Conservation (phyloP, 1,284 basidiomycete genomes). For the Rhodotorula sp. region DNA sequence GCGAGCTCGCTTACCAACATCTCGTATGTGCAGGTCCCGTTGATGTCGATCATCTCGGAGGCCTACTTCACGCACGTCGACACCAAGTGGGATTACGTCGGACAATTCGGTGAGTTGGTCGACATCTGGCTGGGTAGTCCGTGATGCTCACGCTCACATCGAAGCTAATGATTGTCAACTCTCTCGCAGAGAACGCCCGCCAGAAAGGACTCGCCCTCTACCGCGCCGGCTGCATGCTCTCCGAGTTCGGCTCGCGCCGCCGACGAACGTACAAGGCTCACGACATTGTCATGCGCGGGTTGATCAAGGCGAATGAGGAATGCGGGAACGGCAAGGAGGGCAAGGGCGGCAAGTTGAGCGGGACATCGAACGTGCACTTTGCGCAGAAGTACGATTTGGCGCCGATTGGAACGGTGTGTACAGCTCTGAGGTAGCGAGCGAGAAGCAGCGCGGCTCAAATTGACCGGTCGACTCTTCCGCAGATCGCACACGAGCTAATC, state of each 20-base stretch:
- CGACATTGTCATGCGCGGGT: slow-evolving; percentile 68
- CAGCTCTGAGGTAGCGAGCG: background rate
- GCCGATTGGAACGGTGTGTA: slow-evolving; percentile 54
- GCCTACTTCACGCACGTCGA: slow-evolving; percentile 62
- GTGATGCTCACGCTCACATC: background rate
- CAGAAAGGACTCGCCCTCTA: slow-evolving; percentile 68
- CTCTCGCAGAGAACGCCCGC: slow-evolving; percentile 60
- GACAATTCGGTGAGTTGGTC: slow-evolving; percentile 62
- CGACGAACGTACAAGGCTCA: slow-evolving; percentile 77
- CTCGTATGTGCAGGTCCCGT: slow-evolving; percentile 45
- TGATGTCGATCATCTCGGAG: slow-evolving; percentile 54
- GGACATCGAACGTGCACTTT: slow-evolving; percentile 85
- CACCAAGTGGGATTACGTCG: slow-evolving; percentile 77
- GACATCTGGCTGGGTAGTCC: background rate
- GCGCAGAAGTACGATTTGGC: slow-evolving; percentile 68
- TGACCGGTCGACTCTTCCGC: background rate
- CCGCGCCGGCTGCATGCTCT: slow-evolving; percentile 69
- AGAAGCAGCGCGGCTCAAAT: background rate
- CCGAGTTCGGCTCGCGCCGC: slow-evolving; percentile 90
- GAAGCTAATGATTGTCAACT: no score
- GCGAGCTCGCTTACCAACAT: background rate
- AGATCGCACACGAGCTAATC: slow-evolving; percentile 66
- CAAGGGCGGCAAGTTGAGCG: slow-evolving; percentile 63
- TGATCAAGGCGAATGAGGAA: slow-evolving; percentile 65
- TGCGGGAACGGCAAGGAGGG: slow-evolving; percentile 46